phyloP scores from a whole-genome alignment of 768 basidiomycete species.

The Podaxis carcinomalis region DNA sequence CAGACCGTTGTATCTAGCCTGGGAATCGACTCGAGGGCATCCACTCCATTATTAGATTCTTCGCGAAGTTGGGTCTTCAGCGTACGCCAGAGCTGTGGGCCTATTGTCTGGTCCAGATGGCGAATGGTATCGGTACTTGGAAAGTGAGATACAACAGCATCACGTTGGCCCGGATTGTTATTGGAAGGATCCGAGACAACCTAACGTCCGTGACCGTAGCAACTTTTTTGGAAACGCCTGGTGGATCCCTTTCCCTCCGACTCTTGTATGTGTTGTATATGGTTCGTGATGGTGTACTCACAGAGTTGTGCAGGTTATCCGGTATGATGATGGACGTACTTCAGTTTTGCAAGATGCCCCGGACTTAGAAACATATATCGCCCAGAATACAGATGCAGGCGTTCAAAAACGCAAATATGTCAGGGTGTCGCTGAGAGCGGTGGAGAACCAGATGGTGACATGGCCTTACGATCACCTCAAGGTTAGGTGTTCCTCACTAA shows the following conservation, averaged over 20 bases:
- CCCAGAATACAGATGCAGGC: conserved; percentile 52
- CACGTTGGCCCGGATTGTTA: conserved; percentile 72
- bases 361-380: conserved; percentile 55
- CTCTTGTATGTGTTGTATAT: conserved; percentile 39
- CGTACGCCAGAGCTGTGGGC: conserved; percentile 50
- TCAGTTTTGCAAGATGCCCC: conserved; percentile 40
- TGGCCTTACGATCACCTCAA: conserved; percentile 64
- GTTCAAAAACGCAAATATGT: conserved; percentile 51
- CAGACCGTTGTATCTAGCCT: neutral
- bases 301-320: conserved; percentile 46
- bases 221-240: conserved; percentile 73
- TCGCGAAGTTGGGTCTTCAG: conserved; percentile 57
- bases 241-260: conserved; percentile 79
- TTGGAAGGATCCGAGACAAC: conserved; percentile 42
- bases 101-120: conserved; percentile 44
- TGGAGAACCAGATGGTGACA: conserved; percentile 56
- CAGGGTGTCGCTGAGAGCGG: conserved; percentile 56
- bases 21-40: neutral
- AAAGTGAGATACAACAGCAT: conserved; percentile 48
- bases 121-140: conserved; percentile 41
- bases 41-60: conserved; percentile 46
- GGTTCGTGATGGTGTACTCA: neutral
- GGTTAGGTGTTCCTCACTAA: conserved; percentile 19
- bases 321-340: conserved; percentile 59
- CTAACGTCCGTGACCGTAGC: conserved; percentile 29